These are phyloP conservation scores for Colletotrichum abscissum DNA, from an alignment of 2,329 filamentous ascomycete species.

Conservation along the genomic window DNA sequence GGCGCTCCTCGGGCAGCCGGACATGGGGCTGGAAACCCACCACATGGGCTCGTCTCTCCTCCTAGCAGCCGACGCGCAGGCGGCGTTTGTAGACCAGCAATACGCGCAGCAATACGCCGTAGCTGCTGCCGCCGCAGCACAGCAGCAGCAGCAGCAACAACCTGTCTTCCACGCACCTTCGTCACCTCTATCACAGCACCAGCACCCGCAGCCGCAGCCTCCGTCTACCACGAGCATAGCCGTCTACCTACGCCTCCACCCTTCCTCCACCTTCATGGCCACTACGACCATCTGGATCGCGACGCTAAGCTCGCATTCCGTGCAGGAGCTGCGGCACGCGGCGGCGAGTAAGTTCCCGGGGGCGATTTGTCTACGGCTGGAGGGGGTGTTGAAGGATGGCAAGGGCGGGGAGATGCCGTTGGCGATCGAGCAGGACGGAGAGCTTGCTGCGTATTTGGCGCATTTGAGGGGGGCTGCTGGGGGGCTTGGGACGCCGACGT, in stretches of 20 bases:
- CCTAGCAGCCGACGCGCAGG: conserved; percentile 50
- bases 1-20: conserved; percentile 24
- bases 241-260: conserved; percentile 77
- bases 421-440: conserved; percentile 76
- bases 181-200: neutral
- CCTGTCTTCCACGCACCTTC: conserved; percentile 40
- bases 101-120: conserved; percentile 44
- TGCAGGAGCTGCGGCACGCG: conserved; percentile 72
- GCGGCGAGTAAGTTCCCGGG: conserved; percentile 72
- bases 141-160: conserved; percentile 23
- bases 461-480: conserved; percentile 61
- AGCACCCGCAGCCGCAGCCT: too few species aligned
- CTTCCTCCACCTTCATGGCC: conserved; percentile 66
- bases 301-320: conserved; percentile 66
- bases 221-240: conserved; percentile 52
- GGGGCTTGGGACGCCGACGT: conserved; percentile 49
- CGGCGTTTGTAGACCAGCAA: conserved; percentile 47
- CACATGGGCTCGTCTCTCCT: conserved; percentile 51
- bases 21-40: conserved; percentile 46
- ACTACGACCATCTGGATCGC: conserved; percentile 72
- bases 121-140: conserved; percentile 26
- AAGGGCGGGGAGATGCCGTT: conserved; percentile 71
- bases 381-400: conserved; percentile 72
- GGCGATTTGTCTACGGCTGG: conserved; percentile 67
- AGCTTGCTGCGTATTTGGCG: conserved; percentile 77